Percentiles rank a stretch among this genome's conserved stretches.
phyloP scores from a whole-genome alignment of 768 basidiomycete species.

The Calocybe cyanea region DNA sequence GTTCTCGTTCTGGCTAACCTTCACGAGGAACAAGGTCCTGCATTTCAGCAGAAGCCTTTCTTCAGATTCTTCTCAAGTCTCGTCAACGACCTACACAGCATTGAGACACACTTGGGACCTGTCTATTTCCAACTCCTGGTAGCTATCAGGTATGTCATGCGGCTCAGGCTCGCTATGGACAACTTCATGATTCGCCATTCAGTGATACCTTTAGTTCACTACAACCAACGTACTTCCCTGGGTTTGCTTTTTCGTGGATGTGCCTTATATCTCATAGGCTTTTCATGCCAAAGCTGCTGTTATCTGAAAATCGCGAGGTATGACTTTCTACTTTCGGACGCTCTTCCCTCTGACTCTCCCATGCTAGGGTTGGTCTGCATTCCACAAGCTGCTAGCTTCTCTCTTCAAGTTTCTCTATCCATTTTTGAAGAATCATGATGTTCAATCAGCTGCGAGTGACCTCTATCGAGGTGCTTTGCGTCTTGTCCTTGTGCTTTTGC shows the following conservation, averaged over 20 bases:
- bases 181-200: slow-evolving; percentile 7
- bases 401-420: slow-evolving; percentile 94
- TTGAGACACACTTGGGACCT: slow-evolving; percentile 80
- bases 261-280: slow-evolving; percentile 91
- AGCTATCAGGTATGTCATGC: slow-evolving; percentile 68
- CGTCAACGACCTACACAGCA: slow-evolving; percentile 83
- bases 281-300: slow-evolving; percentile 94
- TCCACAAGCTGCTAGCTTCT: slow-evolving; percentile 90
- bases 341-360: slow-evolving; percentile 9
- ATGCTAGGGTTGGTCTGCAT: slow-evolving; percentile 84
- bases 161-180: background rate
- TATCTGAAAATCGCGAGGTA: slow-evolving; percentile 87
- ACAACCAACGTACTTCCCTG: slow-evolving; percentile 95
- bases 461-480: slow-evolving; percentile 90
- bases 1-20: slow-evolving; percentile 92
- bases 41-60: slow-evolving; percentile 97
- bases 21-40: slow-evolving; percentile 89
- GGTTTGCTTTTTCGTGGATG: slow-evolving; percentile 99
- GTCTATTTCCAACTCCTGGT: slow-evolving; percentile 89
- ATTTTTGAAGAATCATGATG: slow-evolving; percentile 80
- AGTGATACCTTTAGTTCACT: slow-evolving; percentile 95
- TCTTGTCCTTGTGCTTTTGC: slow-evolving; percentile 89
- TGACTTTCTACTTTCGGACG: slow-evolving; percentile 3
- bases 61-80: slow-evolving; percentile 98
- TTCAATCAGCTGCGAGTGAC: slow-evolving; percentile 77